Evolutionary conservation across 164 flowering plant genomes (phyloP).

Genomic region (Liquidambar formosana): DNA sequence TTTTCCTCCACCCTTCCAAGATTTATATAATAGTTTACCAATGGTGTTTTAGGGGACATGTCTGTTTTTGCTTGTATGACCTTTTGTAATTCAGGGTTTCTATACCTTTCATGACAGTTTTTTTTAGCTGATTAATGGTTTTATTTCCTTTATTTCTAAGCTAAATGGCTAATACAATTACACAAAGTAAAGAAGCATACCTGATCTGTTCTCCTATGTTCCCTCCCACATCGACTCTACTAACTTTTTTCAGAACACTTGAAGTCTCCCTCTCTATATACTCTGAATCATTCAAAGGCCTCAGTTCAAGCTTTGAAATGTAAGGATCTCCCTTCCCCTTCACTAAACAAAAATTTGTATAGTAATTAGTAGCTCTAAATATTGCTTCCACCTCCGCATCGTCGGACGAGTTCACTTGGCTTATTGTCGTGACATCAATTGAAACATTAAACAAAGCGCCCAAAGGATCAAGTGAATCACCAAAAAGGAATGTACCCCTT

Average conservation of each 20-base stretch:
- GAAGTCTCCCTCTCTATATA: constrained; percentile 27
- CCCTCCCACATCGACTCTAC: constrained; percentile 48
- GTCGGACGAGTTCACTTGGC: constrained; percentile 28
- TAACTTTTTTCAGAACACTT: constrained; percentile 40
- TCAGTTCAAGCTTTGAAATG: constrained; percentile 57
- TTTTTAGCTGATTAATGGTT: no score
- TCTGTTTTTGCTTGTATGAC: no score
- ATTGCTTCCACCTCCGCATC: constrained; percentile 45
- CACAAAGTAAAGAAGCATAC: constrained; percentile 22
- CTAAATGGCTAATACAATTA: not conserved
- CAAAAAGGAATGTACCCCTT: constrained; percentile 51
- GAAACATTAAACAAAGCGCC: constrained; percentile 31
- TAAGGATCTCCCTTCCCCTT: constrained; percentile 40
- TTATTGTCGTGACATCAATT: constrained; percentile 37
- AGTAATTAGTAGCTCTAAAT: constrained; percentile 36
- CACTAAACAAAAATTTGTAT: constrained; percentile 51
- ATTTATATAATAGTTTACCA: no score
- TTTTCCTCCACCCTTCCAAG: no score
- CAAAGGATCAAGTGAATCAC: not conserved
- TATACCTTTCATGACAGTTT: no score
- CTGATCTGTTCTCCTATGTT: constrained; percentile 31
- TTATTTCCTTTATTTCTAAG: not conserved
- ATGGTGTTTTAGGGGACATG: no score
- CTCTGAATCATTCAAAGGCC: constrained; percentile 37
- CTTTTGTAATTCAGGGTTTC: no score